Percentiles rank a stretch among this genome's conserved stretches.
Evolutionary conservation across 106 monocot genomes (phyloP).

Genomic region (Apostasia ramifera): DNA sequence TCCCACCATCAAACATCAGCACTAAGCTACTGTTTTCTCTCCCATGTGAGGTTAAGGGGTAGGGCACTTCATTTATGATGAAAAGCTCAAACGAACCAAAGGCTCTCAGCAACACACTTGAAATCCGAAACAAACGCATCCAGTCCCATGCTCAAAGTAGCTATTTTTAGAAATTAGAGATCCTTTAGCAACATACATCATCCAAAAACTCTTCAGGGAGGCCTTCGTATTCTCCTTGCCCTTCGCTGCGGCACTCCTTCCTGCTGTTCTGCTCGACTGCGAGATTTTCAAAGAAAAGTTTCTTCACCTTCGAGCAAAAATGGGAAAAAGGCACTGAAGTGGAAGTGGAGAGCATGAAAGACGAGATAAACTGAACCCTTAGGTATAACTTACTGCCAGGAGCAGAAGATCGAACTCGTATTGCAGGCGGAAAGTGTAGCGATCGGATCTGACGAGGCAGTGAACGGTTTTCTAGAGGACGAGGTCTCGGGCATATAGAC

Average conservation of each 20-base stretch:
- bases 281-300: not conserved
- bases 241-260: constrained; percentile 1
- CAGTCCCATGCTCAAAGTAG: constrained; percentile 11
- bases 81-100: not conserved
- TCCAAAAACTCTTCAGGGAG: constrained; percentile 35
- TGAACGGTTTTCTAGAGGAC: too few relatives aligned
- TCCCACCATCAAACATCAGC: not conserved
- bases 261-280: constrained; percentile 13
- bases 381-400: too few relatives aligned
- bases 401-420: too few relatives aligned
- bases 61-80: not conserved
- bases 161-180: not conserved
- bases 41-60: not conserved
- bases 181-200: constrained; percentile 22
- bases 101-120: not conserved
- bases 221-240: not conserved
- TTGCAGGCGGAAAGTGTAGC: too few relatives aligned
- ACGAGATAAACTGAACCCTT: too few relatives aligned
- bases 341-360: too few relatives aligned
- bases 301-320: too few relatives aligned
- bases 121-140: not conserved
- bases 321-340: too few relatives aligned
- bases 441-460: too few relatives aligned
- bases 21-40: not conserved
- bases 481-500: too few relatives aligned